These are phyloP conservation scores for Claviceps sp. DNA, from an alignment of 2,329 filamentous ascomycete species.

Conservation along the genomic window DNA sequence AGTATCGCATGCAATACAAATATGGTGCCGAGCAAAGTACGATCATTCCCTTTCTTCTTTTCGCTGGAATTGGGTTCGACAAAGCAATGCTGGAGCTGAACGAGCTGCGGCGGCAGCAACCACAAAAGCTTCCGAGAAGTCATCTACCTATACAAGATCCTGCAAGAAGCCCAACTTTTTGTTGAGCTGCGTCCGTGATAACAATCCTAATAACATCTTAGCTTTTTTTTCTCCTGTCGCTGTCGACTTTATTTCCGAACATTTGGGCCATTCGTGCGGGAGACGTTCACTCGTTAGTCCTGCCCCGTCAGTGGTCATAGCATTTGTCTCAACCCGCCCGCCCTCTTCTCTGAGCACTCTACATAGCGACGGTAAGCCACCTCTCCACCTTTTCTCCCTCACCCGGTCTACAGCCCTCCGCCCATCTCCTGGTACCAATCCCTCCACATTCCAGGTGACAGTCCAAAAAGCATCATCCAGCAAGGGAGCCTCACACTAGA, in stretches of 20 bases:
- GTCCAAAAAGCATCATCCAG: conserved; percentile 6
- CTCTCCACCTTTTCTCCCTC: conserved; percentile 11
- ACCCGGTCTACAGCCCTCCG: background rate
- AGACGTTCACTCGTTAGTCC: conserved; percentile 54
- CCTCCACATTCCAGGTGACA: conserved; percentile 15
- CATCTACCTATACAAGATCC: conserved; percentile 1
- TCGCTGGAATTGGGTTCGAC: too few species aligned
- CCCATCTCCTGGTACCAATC: conserved; percentile 9
- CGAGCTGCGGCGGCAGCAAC: too few species aligned
- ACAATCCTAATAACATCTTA: conserved; percentile 20
- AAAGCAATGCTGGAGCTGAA: too few species aligned
- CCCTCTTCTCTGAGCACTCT: conserved; percentile 21
- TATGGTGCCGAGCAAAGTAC: too few species aligned
- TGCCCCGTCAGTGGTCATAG: conserved; percentile 26
- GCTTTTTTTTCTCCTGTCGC: conserved; percentile 24
- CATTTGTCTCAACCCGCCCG: conserved; percentile 33
- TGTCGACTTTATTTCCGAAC: conserved; percentile 20
- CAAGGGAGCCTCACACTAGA: conserved; percentile 16
- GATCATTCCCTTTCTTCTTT: too few species aligned
- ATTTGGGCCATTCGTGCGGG: conserved; percentile 35
- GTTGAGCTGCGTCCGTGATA: conserved; percentile 24
- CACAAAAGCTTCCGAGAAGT: too few species aligned
- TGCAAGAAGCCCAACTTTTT: conserved; percentile 4
- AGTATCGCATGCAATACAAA: too few species aligned
- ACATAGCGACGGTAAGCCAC: conserved; percentile 40